Evolutionary conservation across 345 rosid species (phyloP).

Genomic region (Luvunga scandens): DNA sequence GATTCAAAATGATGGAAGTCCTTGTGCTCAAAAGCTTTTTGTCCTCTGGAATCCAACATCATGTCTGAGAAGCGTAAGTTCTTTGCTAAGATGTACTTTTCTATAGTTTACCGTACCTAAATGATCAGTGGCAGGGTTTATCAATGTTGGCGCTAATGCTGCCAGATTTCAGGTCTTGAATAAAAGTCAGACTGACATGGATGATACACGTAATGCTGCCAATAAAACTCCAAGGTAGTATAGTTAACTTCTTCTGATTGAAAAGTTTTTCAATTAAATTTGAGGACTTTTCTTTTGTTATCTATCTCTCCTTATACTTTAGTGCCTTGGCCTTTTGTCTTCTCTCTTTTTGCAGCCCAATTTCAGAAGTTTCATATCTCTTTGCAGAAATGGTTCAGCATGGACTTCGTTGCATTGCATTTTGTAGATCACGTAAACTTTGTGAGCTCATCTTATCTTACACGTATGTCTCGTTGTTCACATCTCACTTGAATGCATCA

Average conservation of each 20-base stretch:
- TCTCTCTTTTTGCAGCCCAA: conserved; percentile 55
- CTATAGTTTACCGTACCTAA: background rate
- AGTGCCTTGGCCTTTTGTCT: background rate
- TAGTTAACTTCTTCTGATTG: background rate
- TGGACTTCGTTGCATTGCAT: conserved; percentile 92
- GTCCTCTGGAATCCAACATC: conserved; percentile 76
- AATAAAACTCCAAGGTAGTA: conserved; percentile 46
- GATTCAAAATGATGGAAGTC: conserved; percentile 86
- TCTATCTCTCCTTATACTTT: conserved; percentile 10
- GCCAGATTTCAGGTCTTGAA: conserved; percentile 44
- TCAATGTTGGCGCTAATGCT: conserved; percentile 21
- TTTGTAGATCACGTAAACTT: conserved; percentile 87
- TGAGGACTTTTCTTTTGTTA: background rate
- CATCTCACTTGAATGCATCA: background rate
- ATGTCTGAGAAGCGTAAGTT: conserved; percentile 37
- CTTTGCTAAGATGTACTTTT: conserved; percentile 7
- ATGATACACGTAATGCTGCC: conserved; percentile 26
- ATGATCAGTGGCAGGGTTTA: conserved; percentile 1
- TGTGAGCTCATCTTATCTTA: conserved; percentile 81
- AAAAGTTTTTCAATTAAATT: background rate
- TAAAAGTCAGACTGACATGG: conserved; percentile 23
- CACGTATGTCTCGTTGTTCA: conserved; percentile 54
- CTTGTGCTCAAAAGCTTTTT: conserved; percentile 76
- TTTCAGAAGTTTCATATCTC: conserved; percentile 67
- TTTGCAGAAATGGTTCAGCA: conserved; percentile 97